Base-by-base conservation (phyloP, 2,329 filamentous ascomycete species). In the Trichoderma atroviride region DNA sequence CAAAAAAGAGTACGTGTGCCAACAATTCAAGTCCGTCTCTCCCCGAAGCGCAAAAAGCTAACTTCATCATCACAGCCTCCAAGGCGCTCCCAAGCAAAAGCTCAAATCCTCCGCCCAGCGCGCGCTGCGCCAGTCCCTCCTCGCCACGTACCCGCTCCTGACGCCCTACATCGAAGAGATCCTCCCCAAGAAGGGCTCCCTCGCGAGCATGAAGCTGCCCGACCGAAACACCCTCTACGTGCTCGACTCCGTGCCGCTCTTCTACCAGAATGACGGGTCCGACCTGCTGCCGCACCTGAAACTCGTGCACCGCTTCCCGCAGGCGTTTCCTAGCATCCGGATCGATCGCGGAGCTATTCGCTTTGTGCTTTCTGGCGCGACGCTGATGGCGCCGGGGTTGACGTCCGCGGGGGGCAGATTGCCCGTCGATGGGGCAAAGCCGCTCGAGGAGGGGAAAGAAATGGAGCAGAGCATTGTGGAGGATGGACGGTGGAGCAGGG, bases 81-180 rank as follows among this genome's bases (percentile, higher is more conserved):
- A 89, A 76, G 83, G 91, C 31, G 89, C 91, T 74, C 90, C 92
- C 69, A 97, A 96, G 83, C 93, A 94, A 75, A 98, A 98, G 86
- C 93, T 98, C 81, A 99, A 98, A 84, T 97, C 95, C 73, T 97
- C 94, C 29, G 93, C 93, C 69, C 94, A 97, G 84, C 92, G 96
- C 77, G 88, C 85, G 73, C 90, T 99, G 75, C 92, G 96, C 75
- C 86, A 90, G 76, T 92, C 92, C 77, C 88, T 98, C 74, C 84
- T 96, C 73, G 86, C 93, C 70, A 92, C 92, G 65, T 97, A 96
- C 82, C 96, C 96, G 3, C 88, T 92, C 63, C 91, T 98, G 63
- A 89, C 89, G 74, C 92, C 93, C 0, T 88, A 93, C 82, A 96
- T 97, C 81, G 96, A 99, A 80, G 93, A 96, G 79, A 89, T 98